These are phyloP conservation scores for Ganoderma boninense DNA, from an alignment of 1,284 basidiomycete genomes.

Conservation along the genomic window DNA sequence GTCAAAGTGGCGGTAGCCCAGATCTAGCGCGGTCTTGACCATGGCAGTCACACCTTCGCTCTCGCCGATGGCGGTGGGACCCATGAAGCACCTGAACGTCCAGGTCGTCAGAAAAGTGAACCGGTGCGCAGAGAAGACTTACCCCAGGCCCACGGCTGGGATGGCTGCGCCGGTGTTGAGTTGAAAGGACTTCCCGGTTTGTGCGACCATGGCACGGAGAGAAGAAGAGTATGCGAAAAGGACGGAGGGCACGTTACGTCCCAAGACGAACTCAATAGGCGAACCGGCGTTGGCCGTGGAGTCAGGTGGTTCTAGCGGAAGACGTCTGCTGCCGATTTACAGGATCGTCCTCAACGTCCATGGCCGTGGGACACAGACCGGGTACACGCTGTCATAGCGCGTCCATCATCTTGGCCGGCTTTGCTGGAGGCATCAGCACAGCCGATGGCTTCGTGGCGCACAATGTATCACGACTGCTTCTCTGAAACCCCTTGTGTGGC, in stretches of 20 bases:
- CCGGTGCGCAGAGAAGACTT: not conserved
- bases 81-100: slow-evolving; percentile 34
- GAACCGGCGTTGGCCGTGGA: not conserved
- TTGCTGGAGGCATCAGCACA: not conserved
- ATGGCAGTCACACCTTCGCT: slow-evolving; percentile 33
- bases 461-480: not conserved
- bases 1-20: slow-evolving; percentile 24
- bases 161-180: slow-evolving; percentile 38
- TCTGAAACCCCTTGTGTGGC: not conserved
- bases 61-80: slow-evolving; percentile 30
- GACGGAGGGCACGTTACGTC: not conserved
- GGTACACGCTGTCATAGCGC: not conserved
- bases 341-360: not conserved
- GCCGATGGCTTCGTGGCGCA: not conserved
- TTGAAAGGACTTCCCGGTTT: slow-evolving; percentile 19
- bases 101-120: not conserved
- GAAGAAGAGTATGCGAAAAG: slow-evolving; percentile 3
- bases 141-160: slow-evolving; percentile 37
- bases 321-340: not conserved
- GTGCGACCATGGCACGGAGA: not conserved
- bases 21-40: slow-evolving; percentile 36
- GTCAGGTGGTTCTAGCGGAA: slow-evolving; percentile 1
- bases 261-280: not conserved
- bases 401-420: not conserved
- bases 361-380: not conserved